These are phyloP conservation scores for Lasiodiplodia theobromae DNA, from an alignment of 2,329 filamentous ascomycete genomes.

Conservation along the genomic window DNA sequence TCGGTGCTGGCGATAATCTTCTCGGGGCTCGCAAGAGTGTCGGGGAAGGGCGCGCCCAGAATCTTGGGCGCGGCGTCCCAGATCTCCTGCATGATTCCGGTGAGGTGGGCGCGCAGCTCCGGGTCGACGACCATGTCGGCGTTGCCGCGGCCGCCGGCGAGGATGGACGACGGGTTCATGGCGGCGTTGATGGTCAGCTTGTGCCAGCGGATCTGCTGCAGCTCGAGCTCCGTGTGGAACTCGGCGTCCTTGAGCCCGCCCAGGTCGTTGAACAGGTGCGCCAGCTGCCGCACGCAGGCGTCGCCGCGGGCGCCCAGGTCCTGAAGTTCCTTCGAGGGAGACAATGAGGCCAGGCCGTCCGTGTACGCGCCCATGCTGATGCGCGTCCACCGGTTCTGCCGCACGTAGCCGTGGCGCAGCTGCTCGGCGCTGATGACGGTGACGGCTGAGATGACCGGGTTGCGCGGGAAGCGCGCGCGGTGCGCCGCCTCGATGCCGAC, in stretches of 20 bases:
- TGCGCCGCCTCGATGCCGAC: slow-evolving; percentile 67
- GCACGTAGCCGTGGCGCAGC: slow-evolving; percentile 66
- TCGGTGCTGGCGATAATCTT: slow-evolving; percentile 61
- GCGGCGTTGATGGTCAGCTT: slow-evolving; percentile 68
- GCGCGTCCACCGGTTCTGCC: slow-evolving; percentile 77
- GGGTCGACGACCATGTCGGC: slow-evolving; percentile 50
- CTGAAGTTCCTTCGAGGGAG: slow-evolving; percentile 31
- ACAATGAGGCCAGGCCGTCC: slow-evolving; percentile 48
- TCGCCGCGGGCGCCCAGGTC: slow-evolving; percentile 47
- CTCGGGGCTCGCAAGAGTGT: slow-evolving; percentile 47
- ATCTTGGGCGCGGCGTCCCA: slow-evolving; percentile 49
- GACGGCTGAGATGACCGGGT: slow-evolving; percentile 63
- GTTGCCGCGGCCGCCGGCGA: slow-evolving; percentile 62
- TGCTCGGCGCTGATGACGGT: slow-evolving; percentile 63
- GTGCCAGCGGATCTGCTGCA: slow-evolving; percentile 69
- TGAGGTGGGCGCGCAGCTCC: slow-evolving; percentile 45
- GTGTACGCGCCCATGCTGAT: slow-evolving; percentile 74
- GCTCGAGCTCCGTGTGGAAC: slow-evolving; percentile 67
- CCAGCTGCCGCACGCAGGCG: slow-evolving; percentile 58
- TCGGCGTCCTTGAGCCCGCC: slow-evolving; percentile 72
- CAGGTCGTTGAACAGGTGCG: slow-evolving; percentile 61
- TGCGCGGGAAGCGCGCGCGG: slow-evolving; percentile 54
- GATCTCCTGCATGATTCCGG: slow-evolving; percentile 56
- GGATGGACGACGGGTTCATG: slow-evolving; percentile 67
- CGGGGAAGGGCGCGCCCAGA: slow-evolving; percentile 47